Evolutionary conservation across 768 basidiomycete species (phyloP), one percentile per base, ranked within the genome.

Genomic region (Panaeolus cyanescens): DNA sequence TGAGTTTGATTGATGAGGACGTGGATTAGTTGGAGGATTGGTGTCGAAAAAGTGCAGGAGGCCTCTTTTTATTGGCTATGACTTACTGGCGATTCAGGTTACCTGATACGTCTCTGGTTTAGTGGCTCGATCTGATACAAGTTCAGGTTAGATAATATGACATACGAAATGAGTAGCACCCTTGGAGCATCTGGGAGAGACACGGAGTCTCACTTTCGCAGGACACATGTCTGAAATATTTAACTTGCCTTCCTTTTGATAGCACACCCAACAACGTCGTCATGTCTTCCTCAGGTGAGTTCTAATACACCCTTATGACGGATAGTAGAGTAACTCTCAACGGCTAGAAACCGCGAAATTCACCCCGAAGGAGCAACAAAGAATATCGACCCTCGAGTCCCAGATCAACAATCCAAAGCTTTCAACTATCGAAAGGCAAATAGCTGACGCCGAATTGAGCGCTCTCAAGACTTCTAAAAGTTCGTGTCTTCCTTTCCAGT

Each of bases 391-490:
- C 5, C 58, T 61, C 15, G 31, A 59, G 32, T 12, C 17, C 2
- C 34, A 20, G 2, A 55, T 57, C n/a, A 8, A 42, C 6, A 45
- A 37, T 13, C 58, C 33, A 28, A 50, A 42, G 5, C 20, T 32
- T 15, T 64, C 63, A 32, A 45, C 28, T 22, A 34, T 58, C 13
- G 56, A 61, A 7, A 33, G 40, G 36, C 60, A 64, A 25, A 64
- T 64, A 10, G 64, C 64, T 1, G 33, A 56, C 19, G 64, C 64
- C 1, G 59, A 62, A 32, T 55, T 64, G 6, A 17, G 60, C 15
- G 39, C 22, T 31, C 40, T 66, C 7, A 32, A 20, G 13, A 55
- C 30, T 5, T 65, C 67, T 6, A 68, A 68, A 31, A 37, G 67
- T 64, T 13, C 33, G 55, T 61, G n/a, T 57, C 17, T 19, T 32